phyloP scores from a whole-genome alignment of 805 yeast species.

The Lipomyces spencermartinsiae region DNA sequence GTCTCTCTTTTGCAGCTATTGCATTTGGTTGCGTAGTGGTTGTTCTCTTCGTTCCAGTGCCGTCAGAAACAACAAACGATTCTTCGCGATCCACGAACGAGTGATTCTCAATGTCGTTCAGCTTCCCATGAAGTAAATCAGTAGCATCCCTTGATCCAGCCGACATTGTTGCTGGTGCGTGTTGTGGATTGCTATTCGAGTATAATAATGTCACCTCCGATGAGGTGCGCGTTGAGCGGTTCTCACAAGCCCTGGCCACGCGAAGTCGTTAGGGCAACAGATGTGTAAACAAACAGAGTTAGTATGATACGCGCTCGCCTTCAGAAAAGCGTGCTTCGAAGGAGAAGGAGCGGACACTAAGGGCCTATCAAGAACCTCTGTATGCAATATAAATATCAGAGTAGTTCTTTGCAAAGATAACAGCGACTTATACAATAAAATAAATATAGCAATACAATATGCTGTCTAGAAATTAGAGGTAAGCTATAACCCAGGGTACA shows the following conservation, averaged over 20 bases:
- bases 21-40: conserved; percentile 6
- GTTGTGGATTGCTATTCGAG: not conserved
- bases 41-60: not conserved
- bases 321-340: not conserved
- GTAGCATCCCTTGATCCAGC: conserved; percentile 4
- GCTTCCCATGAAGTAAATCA: conserved; percentile 10
- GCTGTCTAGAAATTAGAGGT: too few relatives aligned
- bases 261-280: too few relatives aligned
- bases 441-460: too few relatives aligned
- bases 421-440: not conserved
- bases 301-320: too few relatives aligned
- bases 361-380: not conserved
- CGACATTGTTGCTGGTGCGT: not conserved
- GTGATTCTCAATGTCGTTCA: conserved; percentile 13
- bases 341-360: not conserved
- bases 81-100: conserved; percentile 9
- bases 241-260: not conserved
- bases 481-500: too few relatives aligned
- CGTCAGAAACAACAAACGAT: conserved; percentile 3
- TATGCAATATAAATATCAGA: too few relatives aligned
- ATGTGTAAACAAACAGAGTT: too few relatives aligned
- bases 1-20: not conserved
- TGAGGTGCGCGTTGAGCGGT: not conserved
- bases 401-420: too few relatives aligned
- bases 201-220: not conserved